Evolutionary conservation across 331 rosid species (phyloP).

Genomic region (Spiraea crenata): DNA sequence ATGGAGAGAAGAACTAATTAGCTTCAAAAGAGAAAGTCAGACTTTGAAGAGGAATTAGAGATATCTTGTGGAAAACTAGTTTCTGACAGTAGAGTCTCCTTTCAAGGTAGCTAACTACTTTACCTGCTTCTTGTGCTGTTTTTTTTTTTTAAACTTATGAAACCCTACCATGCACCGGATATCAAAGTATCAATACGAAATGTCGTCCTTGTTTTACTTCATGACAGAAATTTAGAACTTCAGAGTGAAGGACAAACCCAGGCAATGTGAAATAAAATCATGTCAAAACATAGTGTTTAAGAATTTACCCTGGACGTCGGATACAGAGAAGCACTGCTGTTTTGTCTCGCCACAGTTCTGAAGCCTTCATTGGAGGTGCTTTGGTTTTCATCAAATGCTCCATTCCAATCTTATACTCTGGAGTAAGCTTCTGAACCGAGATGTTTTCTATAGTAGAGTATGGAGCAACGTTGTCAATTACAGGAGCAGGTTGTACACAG

Average conservation of each 20-base stretch:
- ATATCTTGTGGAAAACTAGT: neutral
- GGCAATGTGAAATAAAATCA: conserved; percentile 10
- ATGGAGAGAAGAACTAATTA: conserved; percentile 10
- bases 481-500: conserved; percentile 64
- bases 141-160: conserved; percentile 4
- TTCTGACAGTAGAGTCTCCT: neutral
- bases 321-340: conserved; percentile 78
- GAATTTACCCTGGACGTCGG: conserved; percentile 83
- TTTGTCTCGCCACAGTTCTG: conserved; percentile 63
- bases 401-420: conserved; percentile 83
- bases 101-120: neutral
- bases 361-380: conserved; percentile 84
- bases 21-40: conserved; percentile 10
- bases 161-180: neutral
- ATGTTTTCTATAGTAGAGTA: conserved; percentile 59
- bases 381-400: conserved; percentile 70
- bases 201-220: neutral
- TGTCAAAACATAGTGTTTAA: neutral
- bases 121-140: conserved; percentile 1
- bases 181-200: neutral
- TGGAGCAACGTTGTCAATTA: conserved; percentile 58
- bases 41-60: neutral
- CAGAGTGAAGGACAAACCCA: conserved; percentile 1
- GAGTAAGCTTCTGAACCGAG: conserved; percentile 72
- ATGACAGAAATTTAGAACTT: neutral